Base-by-base conservation (phyloP, 305 asterid genomes). In the Salvia sclarea region DNA sequence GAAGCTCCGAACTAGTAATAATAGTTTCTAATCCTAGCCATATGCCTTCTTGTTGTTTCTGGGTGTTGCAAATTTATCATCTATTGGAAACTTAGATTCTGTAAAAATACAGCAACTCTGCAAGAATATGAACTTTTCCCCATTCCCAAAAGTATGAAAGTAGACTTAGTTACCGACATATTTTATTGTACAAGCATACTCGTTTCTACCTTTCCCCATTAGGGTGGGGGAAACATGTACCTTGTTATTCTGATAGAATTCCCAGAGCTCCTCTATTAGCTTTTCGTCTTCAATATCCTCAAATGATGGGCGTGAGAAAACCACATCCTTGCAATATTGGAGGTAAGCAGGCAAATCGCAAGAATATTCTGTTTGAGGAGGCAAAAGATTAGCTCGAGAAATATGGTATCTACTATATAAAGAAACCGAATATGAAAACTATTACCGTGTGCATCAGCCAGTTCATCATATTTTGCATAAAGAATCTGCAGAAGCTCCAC, bases 301-400 rank as follows among this genome's bases (percentile, higher is more conserved):
- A 50, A 67, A 66, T 58, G 88, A 79, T 18, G 86, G 86, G 57
- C 61, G 59, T 61, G 96, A 77, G 75, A 90, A 86, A 35, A 86
- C 86, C 45, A 84, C 86, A 61, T 92, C 90, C 72, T 85, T 87
- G 74, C 96, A 90, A 64, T 82, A 77, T 43, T 77, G 80, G 58
- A 92, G 88, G 76, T 92, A 90, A n/a, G 96, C 47, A 45, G 80
- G 70, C 83, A 88, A 79, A 72, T 85, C 88, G 20, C 55, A 10
- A 31, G 81, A 77, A 83, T 74, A 83, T 35, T 50, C 98, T 92
- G 93, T 68, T 21, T 68, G 56, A 69, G 50, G 22, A 57, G 75
- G 66, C 64, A 40, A 63, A 40, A 7, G 61, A 28, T 43, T 61
- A 24, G 66, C 44, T 30, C 45, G 47, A 43, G 57, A 61, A 22